Evolutionary conservation across 768 basidiomycete species (phyloP), one percentile per base, ranked within the genome.

Genomic region (Lepiota venenata): DNA sequence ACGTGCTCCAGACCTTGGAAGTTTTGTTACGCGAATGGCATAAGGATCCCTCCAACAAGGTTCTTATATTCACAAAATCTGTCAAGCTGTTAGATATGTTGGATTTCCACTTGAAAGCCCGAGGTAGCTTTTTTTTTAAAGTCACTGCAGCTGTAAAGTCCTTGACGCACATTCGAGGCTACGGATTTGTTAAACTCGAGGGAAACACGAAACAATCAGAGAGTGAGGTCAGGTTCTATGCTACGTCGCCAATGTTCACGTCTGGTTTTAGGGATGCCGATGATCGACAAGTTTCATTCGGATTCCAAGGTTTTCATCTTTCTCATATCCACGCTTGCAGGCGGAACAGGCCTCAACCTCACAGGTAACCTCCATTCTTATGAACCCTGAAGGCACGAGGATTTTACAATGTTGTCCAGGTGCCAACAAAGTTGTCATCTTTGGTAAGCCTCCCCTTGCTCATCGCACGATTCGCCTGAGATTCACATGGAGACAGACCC

Each of bases 351-450:
- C 2, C 71, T 97, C 42, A 97, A 95, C 64, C 69, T 97, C 44
- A 93, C 91, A 14, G 76, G 74, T 72, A 56, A 46, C 52, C 45
- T 49, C 38, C 44, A 44, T 43, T 42, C 46, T 47, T 47, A 42
- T 42, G 38, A 48, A 55, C 38, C 53, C 32, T 27, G 16, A 55
- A 12, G 38, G 46, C 14, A 22, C 18, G 20, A 32, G 35, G 40
- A 54, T 40, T 46, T 47, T 15, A 47, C 29, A 21, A 47, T 29
- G 36, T 38, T 40, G 16, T 47, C 6, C 22, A 72, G 88, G 88
- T 2, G 94, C 96, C 2, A 98, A 98, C 65, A 94, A 91, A 69
- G 96, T 97, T 18, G 89, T 94, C 22, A 89, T 94, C 39, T 93
- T 96, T 65, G 89, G 87, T 86, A 57, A 61, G 81, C 43, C 37